Conservation (phyloP, 2,329 filamentous ascomycete species). For the Paraconiothyrium sp. region DNA sequence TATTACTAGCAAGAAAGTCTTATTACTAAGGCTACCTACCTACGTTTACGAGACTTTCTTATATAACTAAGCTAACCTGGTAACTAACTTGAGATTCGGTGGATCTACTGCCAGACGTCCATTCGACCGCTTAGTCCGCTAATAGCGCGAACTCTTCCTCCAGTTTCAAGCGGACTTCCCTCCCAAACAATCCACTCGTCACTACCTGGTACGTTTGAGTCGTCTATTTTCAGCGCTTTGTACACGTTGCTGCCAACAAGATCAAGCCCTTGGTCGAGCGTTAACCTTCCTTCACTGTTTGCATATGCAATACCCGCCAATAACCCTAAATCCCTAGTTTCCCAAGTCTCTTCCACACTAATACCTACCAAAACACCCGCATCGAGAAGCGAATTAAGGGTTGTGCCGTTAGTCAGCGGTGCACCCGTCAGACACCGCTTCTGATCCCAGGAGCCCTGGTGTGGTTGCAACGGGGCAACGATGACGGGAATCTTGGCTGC, state of each 20-base stretch:
- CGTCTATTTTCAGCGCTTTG: conserved; percentile 63
- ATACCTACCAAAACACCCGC: conserved; percentile 69
- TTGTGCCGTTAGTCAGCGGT: conserved; percentile 72
- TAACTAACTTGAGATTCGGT: too few species aligned
- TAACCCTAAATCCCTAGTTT: conserved; percentile 67
- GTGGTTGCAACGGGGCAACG: conserved; percentile 67
- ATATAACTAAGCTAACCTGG: too few species aligned
- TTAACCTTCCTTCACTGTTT: conserved; percentile 66
- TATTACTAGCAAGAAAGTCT: too few species aligned
- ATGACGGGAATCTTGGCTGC: conserved; percentile 67
- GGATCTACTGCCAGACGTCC: conserved; percentile 19
- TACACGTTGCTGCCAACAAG: conserved; percentile 68
- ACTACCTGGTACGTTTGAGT: conserved; percentile 28
- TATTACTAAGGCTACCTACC: too few species aligned
- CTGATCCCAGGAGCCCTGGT: conserved; percentile 67
- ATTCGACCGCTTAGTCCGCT: conserved; percentile 18
- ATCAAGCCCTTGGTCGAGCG: conserved; percentile 64
- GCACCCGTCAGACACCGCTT: conserved; percentile 70
- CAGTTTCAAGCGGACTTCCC: conserved; percentile 70
- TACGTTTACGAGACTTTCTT: too few species aligned
- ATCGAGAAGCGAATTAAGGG: conserved; percentile 65
- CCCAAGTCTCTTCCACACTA: conserved; percentile 70
- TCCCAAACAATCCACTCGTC: conserved; percentile 70
- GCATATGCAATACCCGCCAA: conserved; percentile 67
- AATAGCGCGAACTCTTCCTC: conserved; percentile 57